Evolutionary conservation across 306 rosid genomes (phyloP).

Genomic region (Citrullus colocynthis): DNA sequence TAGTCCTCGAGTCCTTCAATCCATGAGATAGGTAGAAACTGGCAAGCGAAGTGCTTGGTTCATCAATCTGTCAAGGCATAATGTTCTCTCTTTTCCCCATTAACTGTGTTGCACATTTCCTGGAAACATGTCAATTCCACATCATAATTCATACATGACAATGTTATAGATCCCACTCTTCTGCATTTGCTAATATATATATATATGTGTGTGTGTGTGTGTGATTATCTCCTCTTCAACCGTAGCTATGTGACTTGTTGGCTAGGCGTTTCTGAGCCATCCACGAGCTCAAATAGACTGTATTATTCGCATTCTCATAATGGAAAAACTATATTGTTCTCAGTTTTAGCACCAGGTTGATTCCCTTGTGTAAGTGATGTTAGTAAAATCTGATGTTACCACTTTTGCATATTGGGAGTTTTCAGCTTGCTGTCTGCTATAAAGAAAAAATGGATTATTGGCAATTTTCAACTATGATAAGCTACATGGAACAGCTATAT

Average conservation of each 20-base stretch:
- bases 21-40: slow-evolving; percentile 23
- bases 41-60: slow-evolving; percentile 39
- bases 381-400: neutral
- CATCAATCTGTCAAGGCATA: slow-evolving; percentile 12
- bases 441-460: neutral
- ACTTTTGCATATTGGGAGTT: neutral
- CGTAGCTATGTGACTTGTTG: neutral
- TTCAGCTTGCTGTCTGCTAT: neutral
- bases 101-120: slow-evolving; percentile 5
- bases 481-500: neutral
- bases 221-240: neutral
- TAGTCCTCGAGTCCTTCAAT: slow-evolving; percentile 9
- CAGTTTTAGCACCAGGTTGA: neutral
- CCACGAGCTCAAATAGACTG: neutral
- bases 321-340: neutral
- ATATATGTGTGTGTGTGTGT: no score
- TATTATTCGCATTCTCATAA: neutral
- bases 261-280: neutral
- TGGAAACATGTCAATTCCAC: slow-evolving; percentile 22
- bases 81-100: slow-evolving; percentile 14
- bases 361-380: neutral
- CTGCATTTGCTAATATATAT: neutral
- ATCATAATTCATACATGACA: slow-evolving; percentile 17
- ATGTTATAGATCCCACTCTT: slow-evolving; percentile 18
- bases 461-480: no score